Evolutionary conservation across 2,329 filamentous ascomycete species (phyloP).

Genomic region (Sporothrix curviconia): DNA sequence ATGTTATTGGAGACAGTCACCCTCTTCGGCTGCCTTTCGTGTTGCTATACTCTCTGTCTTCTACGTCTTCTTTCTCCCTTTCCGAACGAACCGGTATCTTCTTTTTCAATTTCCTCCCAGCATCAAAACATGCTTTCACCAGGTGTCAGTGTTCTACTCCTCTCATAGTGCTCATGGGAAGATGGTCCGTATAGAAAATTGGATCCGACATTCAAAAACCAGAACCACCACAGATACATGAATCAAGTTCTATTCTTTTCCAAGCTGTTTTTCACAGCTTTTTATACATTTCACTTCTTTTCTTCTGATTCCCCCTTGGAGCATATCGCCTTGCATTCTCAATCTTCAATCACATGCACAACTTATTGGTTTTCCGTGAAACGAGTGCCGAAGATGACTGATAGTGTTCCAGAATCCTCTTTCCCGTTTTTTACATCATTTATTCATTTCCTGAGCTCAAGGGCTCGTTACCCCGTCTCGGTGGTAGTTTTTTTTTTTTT

Average conservation of each 20-base stretch:
- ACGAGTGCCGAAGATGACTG: neutral
- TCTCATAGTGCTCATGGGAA: no score
- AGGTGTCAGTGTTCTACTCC: neutral
- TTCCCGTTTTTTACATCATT: neutral
- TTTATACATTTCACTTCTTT: neutral
- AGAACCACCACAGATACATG: neutral
- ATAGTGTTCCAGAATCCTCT: neutral
- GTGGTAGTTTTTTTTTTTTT: neutral
- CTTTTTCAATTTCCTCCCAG: neutral
- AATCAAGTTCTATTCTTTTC: neutral
- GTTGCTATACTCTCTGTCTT: neutral
- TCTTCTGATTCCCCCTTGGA: neutral
- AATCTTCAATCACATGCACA: neutral
- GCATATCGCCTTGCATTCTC: neutral
- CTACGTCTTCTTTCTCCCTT: neutral
- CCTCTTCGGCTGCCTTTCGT: neutral
- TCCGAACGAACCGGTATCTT: neutral
- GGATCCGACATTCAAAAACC: neutral
- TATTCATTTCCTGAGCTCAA: neutral
- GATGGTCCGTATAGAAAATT: neutral
- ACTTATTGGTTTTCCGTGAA: neutral
- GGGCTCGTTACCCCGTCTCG: neutral
- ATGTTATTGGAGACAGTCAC: neutral
- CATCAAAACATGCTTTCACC: neutral
- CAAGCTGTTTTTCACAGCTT: neutral